A percentile compares a stretch with the other conserved stretches of the same genome.
Conservation (phyloP, 768 basidiomycete genomes). For the Lanmaoa pseudosensibilis region DNA sequence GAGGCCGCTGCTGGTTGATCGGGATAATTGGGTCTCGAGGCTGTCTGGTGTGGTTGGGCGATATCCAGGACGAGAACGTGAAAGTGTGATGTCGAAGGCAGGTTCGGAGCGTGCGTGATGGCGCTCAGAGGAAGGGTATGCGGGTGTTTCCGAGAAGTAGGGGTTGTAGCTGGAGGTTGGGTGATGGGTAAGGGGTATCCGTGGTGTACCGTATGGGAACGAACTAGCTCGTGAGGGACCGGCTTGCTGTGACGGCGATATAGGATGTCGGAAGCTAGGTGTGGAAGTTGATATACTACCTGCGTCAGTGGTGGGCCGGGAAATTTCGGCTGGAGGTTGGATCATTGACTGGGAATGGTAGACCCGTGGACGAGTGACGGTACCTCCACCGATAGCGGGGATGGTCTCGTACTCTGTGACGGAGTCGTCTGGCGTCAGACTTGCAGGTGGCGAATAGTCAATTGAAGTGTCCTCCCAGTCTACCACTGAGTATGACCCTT, state of each 20-base stretch:
- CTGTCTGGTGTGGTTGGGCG: slow-evolving; percentile 52
- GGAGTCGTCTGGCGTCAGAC: slow-evolving; percentile 42
- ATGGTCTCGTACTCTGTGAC: slow-evolving; percentile 79
- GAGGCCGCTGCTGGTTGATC: slow-evolving; percentile 47
- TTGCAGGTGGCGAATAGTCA: slow-evolving; percentile 46
- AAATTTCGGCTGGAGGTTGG: slow-evolving; percentile 41
- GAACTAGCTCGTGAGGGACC: slow-evolving; percentile 33
- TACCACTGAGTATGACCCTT: slow-evolving; percentile 56
- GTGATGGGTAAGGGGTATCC: slow-evolving; percentile 14
- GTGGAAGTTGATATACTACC: slow-evolving; percentile 45
- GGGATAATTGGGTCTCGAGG: slow-evolving; percentile 49
- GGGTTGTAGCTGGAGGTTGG: slow-evolving; percentile 23
- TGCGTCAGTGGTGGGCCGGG: slow-evolving; percentile 40
- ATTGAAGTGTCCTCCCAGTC: slow-evolving; percentile 69
- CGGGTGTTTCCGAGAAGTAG: slow-evolving; percentile 8
- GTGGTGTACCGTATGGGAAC: slow-evolving; percentile 7
- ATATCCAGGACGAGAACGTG: slow-evolving; percentile 26
- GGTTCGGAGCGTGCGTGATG: slow-evolving; percentile 20
- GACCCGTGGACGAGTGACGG: slow-evolving; percentile 79
- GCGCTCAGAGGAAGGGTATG: not conserved
- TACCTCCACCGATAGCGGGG: slow-evolving; percentile 90
- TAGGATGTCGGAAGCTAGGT: not conserved
- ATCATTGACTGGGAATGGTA: slow-evolving; percentile 84
- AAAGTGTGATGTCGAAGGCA: slow-evolving; percentile 19
- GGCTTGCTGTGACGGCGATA: slow-evolving; percentile 9